These are phyloP conservation scores for Endoconidiophora polonica DNA, from an alignment of 2,329 filamentous ascomycete genomes.

Conservation along the genomic window DNA sequence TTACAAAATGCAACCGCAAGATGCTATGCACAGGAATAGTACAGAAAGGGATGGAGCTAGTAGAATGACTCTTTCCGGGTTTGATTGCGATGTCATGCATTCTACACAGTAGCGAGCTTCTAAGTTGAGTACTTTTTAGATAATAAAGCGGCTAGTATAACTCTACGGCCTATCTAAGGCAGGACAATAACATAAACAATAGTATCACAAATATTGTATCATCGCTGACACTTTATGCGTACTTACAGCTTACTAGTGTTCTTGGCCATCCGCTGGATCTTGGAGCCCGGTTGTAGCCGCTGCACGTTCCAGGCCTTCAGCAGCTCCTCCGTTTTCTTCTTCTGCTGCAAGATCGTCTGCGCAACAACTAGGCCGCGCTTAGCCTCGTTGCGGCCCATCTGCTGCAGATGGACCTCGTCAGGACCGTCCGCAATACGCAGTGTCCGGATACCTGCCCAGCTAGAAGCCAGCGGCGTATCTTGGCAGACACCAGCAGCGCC, in stretches of 20 bases:
- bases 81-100: too few relatives aligned
- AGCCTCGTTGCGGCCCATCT: slow-evolving; percentile 70
- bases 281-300: slow-evolving; percentile 32
- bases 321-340: slow-evolving; percentile 46
- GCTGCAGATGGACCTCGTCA: slow-evolving; percentile 82
- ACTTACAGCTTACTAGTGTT: slow-evolving; percentile 21
- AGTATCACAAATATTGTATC: not conserved
- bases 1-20: too few relatives aligned
- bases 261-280: slow-evolving; percentile 31
- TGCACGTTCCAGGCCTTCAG: slow-evolving; percentile 39
- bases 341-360: slow-evolving; percentile 46
- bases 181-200: too few relatives aligned
- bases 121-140: too few relatives aligned
- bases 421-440: slow-evolving; percentile 81
- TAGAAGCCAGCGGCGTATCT: slow-evolving; percentile 76
- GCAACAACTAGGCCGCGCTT: slow-evolving; percentile 45
- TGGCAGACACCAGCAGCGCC: slow-evolving; percentile 83
- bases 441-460: slow-evolving; percentile 70
- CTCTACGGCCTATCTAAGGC: too few relatives aligned
- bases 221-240: not conserved
- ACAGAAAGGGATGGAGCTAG: too few relatives aligned
- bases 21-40: too few relatives aligned
- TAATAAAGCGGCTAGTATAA: too few relatives aligned
- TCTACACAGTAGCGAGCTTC: too few relatives aligned
- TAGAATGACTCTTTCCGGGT: too few relatives aligned